Percentiles rank a stretch among this genome's conserved stretches.
Evolutionary conservation across 305 asterid genomes (phyloP).

Genomic region (Fraxinus sp.): DNA sequence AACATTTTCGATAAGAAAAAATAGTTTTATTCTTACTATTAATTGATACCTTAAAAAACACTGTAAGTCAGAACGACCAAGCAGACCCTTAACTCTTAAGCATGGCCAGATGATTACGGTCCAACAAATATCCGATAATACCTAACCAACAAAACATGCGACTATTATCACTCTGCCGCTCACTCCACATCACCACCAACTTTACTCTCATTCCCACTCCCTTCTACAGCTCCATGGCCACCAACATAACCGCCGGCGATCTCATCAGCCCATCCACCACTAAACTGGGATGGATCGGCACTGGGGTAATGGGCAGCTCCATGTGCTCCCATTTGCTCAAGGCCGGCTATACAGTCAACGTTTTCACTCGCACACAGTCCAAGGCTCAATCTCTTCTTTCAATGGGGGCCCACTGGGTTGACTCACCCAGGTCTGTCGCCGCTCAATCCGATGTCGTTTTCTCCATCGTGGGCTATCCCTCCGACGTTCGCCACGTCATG

Average conservation of each 20-base stretch:
- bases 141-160: slow-evolving; percentile 7
- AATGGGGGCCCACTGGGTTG: slow-evolving; percentile 81
- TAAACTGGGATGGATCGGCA: slow-evolving; percentile 85
- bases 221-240: slow-evolving; percentile 52
- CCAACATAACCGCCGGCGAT: slow-evolving; percentile 36
- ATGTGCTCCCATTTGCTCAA: slow-evolving; percentile 87
- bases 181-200: slow-evolving; percentile 27
- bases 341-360: slow-evolving; percentile 77
- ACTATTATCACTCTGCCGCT: slow-evolving; percentile 26
- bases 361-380: slow-evolving; percentile 83
- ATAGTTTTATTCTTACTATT: too few relatives aligned
- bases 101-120: background rate
- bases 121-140: background rate
- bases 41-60: too few relatives aligned
- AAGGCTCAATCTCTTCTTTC: slow-evolving; percentile 78
- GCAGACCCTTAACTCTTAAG: too few relatives aligned
- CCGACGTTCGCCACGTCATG: slow-evolving; percentile 91
- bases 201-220: slow-evolving; percentile 9
- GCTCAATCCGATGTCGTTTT: slow-evolving; percentile 80
- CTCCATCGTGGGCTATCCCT: slow-evolving; percentile 93
- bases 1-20: too few relatives aligned
- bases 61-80: too few relatives aligned
- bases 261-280: slow-evolving; percentile 59
- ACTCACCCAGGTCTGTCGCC: slow-evolving; percentile 71
- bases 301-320: slow-evolving; percentile 91